These are phyloP conservation scores for Heterobasidion annosum DNA, from an alignment of 1,284 basidiomycete species.

Conservation along the genomic window DNA sequence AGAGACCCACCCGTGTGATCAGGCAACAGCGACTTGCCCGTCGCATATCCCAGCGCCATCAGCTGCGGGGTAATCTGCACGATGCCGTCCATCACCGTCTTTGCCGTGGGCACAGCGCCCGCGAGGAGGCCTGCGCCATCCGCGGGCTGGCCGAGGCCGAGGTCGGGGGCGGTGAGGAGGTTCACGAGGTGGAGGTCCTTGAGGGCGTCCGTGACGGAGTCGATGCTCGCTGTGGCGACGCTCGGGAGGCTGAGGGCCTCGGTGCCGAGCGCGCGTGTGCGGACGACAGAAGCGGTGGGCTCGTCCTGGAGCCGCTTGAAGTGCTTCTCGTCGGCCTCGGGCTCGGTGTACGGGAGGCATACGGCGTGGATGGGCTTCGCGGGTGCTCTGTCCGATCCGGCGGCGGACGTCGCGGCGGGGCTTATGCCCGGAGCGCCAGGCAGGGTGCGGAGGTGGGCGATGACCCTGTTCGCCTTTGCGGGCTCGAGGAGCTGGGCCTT, in stretches of 20 bases:
- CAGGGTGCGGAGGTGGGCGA: slow-evolving; percentile 52
- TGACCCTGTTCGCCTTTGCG: slow-evolving; percentile 60
- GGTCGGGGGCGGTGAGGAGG: slow-evolving; percentile 41
- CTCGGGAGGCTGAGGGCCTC: slow-evolving; percentile 19
- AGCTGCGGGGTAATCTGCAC: slow-evolving; percentile 66
- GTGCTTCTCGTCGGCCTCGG: slow-evolving; percentile 45
- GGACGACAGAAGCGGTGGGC: background rate
- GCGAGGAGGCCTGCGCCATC: slow-evolving; percentile 51
- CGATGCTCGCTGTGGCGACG: slow-evolving; percentile 39
- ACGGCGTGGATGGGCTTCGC: slow-evolving; percentile 65
- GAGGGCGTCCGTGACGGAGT: slow-evolving; percentile 39
- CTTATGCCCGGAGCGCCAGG: slow-evolving; percentile 25
- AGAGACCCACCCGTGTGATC: slow-evolving; percentile 36
- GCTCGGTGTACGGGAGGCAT: slow-evolving; percentile 53
- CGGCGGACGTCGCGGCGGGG: slow-evolving; percentile 15
- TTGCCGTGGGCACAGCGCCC: slow-evolving; percentile 65
- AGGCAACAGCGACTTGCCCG: slow-evolving; percentile 54
- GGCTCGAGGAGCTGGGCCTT: slow-evolving; percentile 62
- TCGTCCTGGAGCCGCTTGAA: slow-evolving; percentile 26
- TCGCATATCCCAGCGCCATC: slow-evolving; percentile 69
- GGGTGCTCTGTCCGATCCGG: slow-evolving; percentile 14
- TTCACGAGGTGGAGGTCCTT: slow-evolving; percentile 50
- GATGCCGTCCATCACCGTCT: slow-evolving; percentile 58
- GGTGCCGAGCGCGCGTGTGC: background rate
- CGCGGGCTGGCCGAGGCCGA: slow-evolving; percentile 53